Conservation (phyloP, 208 protist genomes). For the Trypanosoma lewisi region DNA sequence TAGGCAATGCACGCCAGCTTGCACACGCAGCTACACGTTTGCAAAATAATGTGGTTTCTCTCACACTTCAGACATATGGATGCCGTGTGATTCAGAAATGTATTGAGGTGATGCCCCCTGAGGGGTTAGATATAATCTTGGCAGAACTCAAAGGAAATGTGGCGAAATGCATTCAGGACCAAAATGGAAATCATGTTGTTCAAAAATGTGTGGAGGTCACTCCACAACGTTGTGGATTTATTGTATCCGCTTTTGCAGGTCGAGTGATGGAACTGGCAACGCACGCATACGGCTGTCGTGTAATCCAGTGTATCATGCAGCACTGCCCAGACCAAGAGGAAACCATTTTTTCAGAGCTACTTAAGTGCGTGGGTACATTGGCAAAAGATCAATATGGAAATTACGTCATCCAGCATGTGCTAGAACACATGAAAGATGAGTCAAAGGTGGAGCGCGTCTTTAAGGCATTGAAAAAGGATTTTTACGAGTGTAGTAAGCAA, state of each 20-base stretch:
- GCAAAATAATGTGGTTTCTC: conserved; percentile 88
- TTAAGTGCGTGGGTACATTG: conserved; percentile 81
- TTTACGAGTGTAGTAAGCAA: conserved; percentile 91
- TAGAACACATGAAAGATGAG: conserved; percentile 90
- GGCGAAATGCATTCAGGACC: conserved; percentile 96
- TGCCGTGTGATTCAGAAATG: conserved; percentile 99
- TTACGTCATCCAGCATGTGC: conserved; percentile 99
- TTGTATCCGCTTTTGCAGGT: conserved; percentile 95
- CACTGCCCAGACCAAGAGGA: conserved; percentile 91
- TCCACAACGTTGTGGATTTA: conserved; percentile 92
- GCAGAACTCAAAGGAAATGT: conserved; percentile 95
- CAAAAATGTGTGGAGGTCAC: conserved; percentile 99
- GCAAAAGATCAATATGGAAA: conserved; percentile 98
- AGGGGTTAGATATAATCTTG: conserved; percentile 85
- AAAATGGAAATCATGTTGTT: conserved; percentile 99
- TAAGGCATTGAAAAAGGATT: conserved; percentile 62
- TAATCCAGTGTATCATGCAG: conserved; percentile 98
- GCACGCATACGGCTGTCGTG: conserved; percentile 99
- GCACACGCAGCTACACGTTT: conserved; percentile 79
- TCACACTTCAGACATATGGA: conserved; percentile 96
- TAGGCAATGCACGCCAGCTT: conserved; percentile 86
- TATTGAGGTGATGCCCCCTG: conserved; percentile 88
- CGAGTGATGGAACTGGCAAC: conserved; percentile 94
- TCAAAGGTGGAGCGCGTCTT: conserved; percentile 85
- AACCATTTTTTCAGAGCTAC: conserved; percentile 92